Conservation (phyloP, 2,329 filamentous ascomycete genomes). For the Trichoderma simmonsii region DNA sequence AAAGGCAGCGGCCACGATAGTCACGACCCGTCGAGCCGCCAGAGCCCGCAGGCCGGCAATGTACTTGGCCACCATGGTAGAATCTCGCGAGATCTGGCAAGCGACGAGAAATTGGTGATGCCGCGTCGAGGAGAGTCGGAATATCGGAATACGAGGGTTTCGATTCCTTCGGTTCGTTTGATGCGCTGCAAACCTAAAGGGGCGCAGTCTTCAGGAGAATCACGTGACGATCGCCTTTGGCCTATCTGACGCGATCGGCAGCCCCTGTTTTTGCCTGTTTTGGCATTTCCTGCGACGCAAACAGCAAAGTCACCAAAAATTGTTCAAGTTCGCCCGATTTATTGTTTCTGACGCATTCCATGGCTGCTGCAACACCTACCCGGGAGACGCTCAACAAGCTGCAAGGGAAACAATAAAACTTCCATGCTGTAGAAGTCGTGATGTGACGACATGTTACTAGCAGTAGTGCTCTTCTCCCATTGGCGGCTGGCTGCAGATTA, state of each 20-base stretch:
- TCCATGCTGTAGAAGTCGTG: neutral
- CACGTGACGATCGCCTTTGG: conserved; percentile 1
- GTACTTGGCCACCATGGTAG: conserved; percentile 18
- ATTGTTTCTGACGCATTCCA: too few relatives aligned
- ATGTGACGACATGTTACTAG: neutral
- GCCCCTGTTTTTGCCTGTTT: conserved; percentile 10
- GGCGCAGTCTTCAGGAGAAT: conserved; percentile 1
- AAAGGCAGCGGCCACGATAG: conserved; percentile 12
- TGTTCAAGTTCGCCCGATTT: neutral
- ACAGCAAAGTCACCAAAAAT: neutral
- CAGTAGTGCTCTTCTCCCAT: neutral
- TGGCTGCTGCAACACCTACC: neutral
- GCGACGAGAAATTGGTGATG: conserved; percentile 11
- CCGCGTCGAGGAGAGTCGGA: neutral
- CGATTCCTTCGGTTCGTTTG: neutral
- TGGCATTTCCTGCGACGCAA: neutral
- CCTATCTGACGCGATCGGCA: neutral
- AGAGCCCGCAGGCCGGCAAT: conserved; percentile 14
- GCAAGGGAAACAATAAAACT: neutral
- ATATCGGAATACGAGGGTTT: neutral
- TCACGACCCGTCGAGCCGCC: conserved; percentile 8
- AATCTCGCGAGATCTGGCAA: neutral
- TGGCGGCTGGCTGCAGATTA: neutral
- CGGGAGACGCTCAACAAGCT: neutral
- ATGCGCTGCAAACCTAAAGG: conserved; percentile 1